Evolutionary conservation across 306 rosid genomes (phyloP), one percentile per base, ranked within the genome.

Genomic region (Echinosophora koreensis): DNA sequence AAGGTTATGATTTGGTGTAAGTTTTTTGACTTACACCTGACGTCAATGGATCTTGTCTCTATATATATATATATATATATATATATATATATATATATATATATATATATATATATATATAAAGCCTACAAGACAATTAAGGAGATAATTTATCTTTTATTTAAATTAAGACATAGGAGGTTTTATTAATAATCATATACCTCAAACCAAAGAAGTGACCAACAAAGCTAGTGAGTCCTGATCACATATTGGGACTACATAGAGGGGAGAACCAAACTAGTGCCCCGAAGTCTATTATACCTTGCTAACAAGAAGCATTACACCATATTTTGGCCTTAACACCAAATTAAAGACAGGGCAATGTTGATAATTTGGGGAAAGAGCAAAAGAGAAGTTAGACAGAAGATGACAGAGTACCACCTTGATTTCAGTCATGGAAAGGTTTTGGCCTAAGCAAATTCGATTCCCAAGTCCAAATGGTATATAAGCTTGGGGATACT

Each of bases 391-490:
- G 68, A 84, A 84, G 17, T 71, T 64, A 7, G 65, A 75, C 0
- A 84, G 47, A 63, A 84, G 76, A 32, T 64, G 79, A 3, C 56
- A 63, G 0, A 66, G 51, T 18, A 64, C 17, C 8, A 68, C 35
- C 83, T 81, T 85, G 4, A 75, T 54, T 63, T 85, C 42, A 0
- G 50, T 7, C 39, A 73, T 13, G 1, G 86, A 75, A 28, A 81
- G 64, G 78, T 81, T 62, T 62, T 81, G 85, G 2, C 88, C 88
- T 1, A 73, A 17, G 63, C 83, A 85, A 27, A 63, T 35, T 42
- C 88, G n/a, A 62, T 37, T 74, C 13, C 88, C 88, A 0, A 54
- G 15, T 3, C 88, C 88, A 39, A 85, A 85, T 39, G 88, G 88
- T 1, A 81, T 8, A 54, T 84, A 84, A 1, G 75, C 79, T 42